These are phyloP conservation scores for Elasticomyces elasticus DNA, from an alignment of 495 filamentous ascomycete genomes.

Conservation along the genomic window DNA sequence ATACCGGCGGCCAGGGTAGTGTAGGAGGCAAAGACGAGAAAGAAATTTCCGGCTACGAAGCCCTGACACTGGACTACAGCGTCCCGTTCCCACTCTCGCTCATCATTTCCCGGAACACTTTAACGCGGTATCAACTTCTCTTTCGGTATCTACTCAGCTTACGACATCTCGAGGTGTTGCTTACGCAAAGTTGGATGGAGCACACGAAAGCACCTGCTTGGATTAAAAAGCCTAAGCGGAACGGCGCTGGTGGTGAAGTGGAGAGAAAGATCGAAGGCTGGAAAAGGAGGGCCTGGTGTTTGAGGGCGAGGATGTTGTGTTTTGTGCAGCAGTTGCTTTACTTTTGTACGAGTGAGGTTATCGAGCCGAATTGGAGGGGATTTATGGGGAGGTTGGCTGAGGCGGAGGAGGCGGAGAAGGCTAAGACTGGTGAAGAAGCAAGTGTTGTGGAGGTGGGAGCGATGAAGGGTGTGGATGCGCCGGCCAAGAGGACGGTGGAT, in stretches of 20 bases:
- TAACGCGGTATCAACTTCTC: conserved; percentile 88
- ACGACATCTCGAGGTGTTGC: conserved; percentile 74
- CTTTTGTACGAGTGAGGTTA: conserved; percentile 92
- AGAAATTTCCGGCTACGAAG: conserved; percentile 78
- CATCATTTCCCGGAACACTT: conserved; percentile 90
- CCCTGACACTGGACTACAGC: conserved; percentile 82
- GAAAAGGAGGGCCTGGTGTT: conserved; percentile 86
- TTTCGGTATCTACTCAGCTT: conserved; percentile 87
- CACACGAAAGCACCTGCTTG: conserved; percentile 77
- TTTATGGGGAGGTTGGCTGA: conserved; percentile 74
- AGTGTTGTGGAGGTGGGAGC: conserved; percentile 21
- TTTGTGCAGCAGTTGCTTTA: conserved; percentile 95
- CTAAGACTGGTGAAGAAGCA: conserved; percentile 26
- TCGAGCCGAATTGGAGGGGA: conserved; percentile 93
- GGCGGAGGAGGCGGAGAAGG: conserved; percentile 39
- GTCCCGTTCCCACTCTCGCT: conserved; percentile 96
- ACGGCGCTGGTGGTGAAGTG: conserved; percentile 44
- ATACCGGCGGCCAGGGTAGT: conserved; percentile 40
- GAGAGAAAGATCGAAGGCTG: conserved; percentile 65
- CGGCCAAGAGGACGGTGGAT: conserved; percentile 80
- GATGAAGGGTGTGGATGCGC: conserved; percentile 13
- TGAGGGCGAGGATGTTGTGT: conserved; percentile 86
- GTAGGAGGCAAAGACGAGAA: conserved; percentile 51
- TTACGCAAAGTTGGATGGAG: conserved; percentile 79
- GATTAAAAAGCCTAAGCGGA: conserved; percentile 46